phyloP scores from a whole-genome alignment of 1,284 basidiomycete species.

The Wolfiporia cocos region DNA sequence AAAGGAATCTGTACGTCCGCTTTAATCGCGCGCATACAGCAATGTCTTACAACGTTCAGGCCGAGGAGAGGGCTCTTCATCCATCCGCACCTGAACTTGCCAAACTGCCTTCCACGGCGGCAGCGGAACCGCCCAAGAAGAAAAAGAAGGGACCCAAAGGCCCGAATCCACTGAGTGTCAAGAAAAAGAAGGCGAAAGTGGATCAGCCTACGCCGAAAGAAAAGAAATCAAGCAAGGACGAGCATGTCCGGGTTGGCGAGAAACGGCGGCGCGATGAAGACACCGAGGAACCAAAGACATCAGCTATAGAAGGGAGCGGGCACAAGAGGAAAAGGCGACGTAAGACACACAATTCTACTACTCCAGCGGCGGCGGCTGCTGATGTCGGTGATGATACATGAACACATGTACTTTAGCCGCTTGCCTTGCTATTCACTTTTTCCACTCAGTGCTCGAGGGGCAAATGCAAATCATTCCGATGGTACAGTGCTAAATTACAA shows the following conservation, averaged over 20 bases:
- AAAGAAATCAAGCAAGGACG: constrained; percentile 1
- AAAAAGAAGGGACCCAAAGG: constrained; percentile 75
- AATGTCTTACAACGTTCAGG: constrained; percentile 28
- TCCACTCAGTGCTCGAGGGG: no score
- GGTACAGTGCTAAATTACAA: no score
- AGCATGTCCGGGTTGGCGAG: constrained; percentile 7
- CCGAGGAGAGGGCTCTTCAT: constrained; percentile 47
- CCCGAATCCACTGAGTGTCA: constrained; percentile 90
- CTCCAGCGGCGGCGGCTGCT: background rate
- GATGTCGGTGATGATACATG: no score
- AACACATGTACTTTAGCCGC: no score
- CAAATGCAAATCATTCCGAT: no score
- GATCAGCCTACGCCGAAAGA: constrained; percentile 1
- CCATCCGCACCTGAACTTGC: constrained; percentile 41
- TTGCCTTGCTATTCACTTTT: no score
- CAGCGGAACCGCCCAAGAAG: constrained; percentile 39
- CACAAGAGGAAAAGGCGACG: constrained; percentile 31
- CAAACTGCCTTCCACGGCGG: constrained; percentile 28
- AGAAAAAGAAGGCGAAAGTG: constrained; percentile 63
- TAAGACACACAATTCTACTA: constrained; percentile 14
- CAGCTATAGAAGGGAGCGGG: constrained; percentile 3
- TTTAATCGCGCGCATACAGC: constrained; percentile 2
- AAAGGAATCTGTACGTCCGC: constrained; percentile 54
- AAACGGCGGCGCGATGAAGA: constrained; percentile 22
- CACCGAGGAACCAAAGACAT: constrained; percentile 5